These are phyloP conservation scores for Cladosporium sphaerospermum DNA, from an alignment of 2,329 filamentous ascomycete species.

Conservation along the genomic window DNA sequence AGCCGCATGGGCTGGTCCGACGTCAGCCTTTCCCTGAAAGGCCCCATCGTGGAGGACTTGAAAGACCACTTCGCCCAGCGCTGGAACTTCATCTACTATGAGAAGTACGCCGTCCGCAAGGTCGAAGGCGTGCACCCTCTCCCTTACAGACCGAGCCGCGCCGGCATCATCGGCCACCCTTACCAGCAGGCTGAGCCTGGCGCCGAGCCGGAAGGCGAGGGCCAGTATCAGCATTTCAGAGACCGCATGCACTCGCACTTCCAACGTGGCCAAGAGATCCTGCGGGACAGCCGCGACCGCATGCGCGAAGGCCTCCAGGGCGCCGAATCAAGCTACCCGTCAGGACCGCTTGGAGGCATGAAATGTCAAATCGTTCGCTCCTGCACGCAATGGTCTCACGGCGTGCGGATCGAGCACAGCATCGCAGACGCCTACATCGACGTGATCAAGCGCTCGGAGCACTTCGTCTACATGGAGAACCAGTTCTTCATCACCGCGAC, in stretches of 20 bases:
- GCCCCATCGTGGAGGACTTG: conserved; percentile 69
- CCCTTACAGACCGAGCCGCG: conserved; percentile 31
- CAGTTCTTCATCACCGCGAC: conserved; percentile 91
- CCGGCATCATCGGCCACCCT: conserved; percentile 29
- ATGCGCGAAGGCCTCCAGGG: conserved; percentile 16
- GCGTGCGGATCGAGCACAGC: conserved; percentile 61
- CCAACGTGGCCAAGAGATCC: conserved; percentile 18
- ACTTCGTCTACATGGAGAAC: conserved; percentile 99
- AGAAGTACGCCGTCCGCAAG: conserved; percentile 65
- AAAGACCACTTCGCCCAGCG: conserved; percentile 73
- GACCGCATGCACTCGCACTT: conserved; percentile 26
- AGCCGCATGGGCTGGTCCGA: conserved; percentile 94
- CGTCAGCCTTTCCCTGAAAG: conserved; percentile 68
- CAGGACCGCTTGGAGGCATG: conserved; percentile 60
- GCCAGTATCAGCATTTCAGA: conserved; percentile 28
- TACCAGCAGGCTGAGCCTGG: conserved; percentile 23
- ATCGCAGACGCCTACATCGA: conserved; percentile 94
- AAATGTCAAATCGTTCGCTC: conserved; percentile 71
- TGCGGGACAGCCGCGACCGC: conserved; percentile 22
- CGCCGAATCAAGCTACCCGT: conserved; percentile 20
- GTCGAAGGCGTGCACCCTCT: conserved; percentile 43
- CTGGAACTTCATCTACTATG: conserved; percentile 85
- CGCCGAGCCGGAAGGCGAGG: conserved; percentile 20
- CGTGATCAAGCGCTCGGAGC: conserved; percentile 89
- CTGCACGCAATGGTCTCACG: conserved; percentile 51